Percentiles rank a stretch among this genome's conserved stretches.
These are phyloP conservation scores for Avena eriantha DNA, from an alignment of 176 grass and related monocot genomes.

Conservation along the genomic window DNA sequence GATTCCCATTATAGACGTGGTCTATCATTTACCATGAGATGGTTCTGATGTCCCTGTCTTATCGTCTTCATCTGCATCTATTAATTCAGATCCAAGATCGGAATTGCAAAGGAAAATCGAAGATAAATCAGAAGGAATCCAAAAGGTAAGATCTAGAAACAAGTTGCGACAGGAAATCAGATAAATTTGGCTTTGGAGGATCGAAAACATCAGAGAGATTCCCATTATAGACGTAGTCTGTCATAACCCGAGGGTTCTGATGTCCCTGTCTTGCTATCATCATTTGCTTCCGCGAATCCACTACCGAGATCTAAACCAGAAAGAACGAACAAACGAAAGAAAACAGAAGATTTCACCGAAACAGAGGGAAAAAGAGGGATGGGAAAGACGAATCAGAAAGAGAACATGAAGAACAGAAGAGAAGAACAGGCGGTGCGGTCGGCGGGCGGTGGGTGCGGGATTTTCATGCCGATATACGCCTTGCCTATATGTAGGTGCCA, in stretches of 20 bases:
- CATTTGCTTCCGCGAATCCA: constrained; percentile 37
- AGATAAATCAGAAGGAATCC: background rate
- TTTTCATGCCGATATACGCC: background rate
- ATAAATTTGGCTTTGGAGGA: background rate
- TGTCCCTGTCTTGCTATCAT: constrained; percentile 75
- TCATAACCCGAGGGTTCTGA: constrained; percentile 55
- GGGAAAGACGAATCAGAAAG: background rate
- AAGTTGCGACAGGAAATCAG: rapidly evolving
- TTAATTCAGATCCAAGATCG: background rate
- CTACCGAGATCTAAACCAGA: background rate
- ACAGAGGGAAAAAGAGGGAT: background rate
- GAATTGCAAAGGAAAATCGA: rapidly evolving
- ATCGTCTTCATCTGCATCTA: constrained; percentile 56
- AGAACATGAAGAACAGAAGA: background rate
- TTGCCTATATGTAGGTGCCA: constrained; percentile 3
- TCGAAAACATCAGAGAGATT: constrained; percentile 75
- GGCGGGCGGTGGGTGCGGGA: background rate
- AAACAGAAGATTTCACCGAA: background rate
- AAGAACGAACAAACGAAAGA: background rate
- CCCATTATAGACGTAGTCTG: constrained; percentile 61
- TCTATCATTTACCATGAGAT: constrained; percentile 47
- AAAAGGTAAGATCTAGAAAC: background rate
- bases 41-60: constrained; percentile 77
- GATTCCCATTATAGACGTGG: constrained; percentile 66
- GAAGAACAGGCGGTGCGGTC: background rate